phyloP scores from a whole-genome alignment of 805 yeast species.

The Metschnikowia borealis region DNA sequence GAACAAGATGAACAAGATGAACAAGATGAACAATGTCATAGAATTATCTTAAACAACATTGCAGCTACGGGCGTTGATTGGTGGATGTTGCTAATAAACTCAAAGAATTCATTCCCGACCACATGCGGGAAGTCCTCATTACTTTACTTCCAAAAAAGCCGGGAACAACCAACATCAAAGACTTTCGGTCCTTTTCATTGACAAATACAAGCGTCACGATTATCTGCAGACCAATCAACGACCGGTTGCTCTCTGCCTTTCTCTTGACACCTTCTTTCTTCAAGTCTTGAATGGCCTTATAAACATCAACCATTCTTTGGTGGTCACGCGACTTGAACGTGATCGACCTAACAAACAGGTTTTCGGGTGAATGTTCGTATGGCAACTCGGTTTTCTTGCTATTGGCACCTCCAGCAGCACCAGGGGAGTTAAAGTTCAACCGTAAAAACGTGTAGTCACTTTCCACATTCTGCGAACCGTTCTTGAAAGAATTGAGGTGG shows the following conservation, averaged over 20 bases:
- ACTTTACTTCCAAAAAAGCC: too few relatives aligned
- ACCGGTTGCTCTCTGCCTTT: conserved; percentile 86
- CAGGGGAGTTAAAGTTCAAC: conserved; percentile 90
- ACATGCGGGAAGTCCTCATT: too few relatives aligned
- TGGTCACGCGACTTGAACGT: conserved; percentile 87
- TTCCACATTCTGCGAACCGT: conserved; percentile 93
- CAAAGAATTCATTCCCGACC: too few relatives aligned
- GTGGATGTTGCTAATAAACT: too few relatives aligned
- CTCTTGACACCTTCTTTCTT: conserved; percentile 88
- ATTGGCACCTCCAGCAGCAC: conserved; percentile 61
- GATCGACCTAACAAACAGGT: conserved; percentile 80
- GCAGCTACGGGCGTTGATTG: too few relatives aligned
- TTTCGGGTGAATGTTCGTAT: conserved; percentile 82
- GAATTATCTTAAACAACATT: too few relatives aligned
- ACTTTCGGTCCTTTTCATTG: too few relatives aligned
- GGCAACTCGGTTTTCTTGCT: conserved; percentile 78
- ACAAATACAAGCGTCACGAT: too few relatives aligned
- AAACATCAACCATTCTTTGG: conserved; percentile 85
- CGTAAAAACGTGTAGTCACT: conserved; percentile 91
- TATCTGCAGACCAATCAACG: too few relatives aligned
- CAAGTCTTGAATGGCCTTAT: conserved; percentile 85
- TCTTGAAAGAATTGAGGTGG: conserved; percentile 90
- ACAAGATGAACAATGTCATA: too few relatives aligned
- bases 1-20: too few relatives aligned
- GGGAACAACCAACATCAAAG: too few relatives aligned